These are phyloP conservation scores for Paxillus ammoniavirescens DNA, from an alignment of 768 basidiomycete genomes.

Conservation along the genomic window DNA sequence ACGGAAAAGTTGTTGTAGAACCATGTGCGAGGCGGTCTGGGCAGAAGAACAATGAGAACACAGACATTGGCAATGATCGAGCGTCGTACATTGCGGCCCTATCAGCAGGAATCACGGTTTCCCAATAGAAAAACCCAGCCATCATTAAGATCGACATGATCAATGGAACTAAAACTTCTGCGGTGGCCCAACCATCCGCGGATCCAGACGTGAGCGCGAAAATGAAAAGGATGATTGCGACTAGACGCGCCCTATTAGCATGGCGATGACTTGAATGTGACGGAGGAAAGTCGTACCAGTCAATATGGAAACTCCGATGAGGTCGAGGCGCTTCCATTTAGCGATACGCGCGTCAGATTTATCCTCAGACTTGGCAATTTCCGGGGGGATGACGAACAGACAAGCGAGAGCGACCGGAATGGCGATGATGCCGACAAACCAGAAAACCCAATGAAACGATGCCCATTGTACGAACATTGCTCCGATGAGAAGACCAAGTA, in stretches of 20 bases:
- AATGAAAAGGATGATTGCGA: conserved; percentile 32
- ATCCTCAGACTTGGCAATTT: conserved; percentile 3
- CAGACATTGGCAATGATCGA: neutral
- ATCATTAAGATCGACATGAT: too few relatives aligned
- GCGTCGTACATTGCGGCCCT: too few relatives aligned
- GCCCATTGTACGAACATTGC: too few relatives aligned
- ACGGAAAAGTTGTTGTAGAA: conserved; percentile 40
- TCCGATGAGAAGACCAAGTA: too few relatives aligned
- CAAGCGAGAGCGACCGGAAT: conserved; percentile 31
- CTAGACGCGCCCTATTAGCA: conserved; percentile 11
- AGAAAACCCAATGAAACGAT: conserved; percentile 53
- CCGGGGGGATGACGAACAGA: conserved; percentile 35
- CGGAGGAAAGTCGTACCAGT: conserved; percentile 28
- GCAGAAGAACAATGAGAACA: neutral
- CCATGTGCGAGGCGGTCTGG: conserved; percentile 44
- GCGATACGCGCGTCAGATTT: neutral
- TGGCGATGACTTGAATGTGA: neutral
- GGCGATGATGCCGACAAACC: conserved; percentile 41
- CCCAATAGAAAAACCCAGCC: too few relatives aligned
- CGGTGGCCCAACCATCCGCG: too few relatives aligned
- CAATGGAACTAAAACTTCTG: too few relatives aligned
- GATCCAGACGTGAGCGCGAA: too few relatives aligned
- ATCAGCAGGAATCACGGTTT: too few relatives aligned
- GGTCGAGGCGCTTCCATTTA: conserved; percentile 35
- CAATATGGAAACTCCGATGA: conserved; percentile 38